Conservation (phyloP, 2,329 filamentous ascomycete genomes). For the Lasiodiplodia theobromae region DNA sequence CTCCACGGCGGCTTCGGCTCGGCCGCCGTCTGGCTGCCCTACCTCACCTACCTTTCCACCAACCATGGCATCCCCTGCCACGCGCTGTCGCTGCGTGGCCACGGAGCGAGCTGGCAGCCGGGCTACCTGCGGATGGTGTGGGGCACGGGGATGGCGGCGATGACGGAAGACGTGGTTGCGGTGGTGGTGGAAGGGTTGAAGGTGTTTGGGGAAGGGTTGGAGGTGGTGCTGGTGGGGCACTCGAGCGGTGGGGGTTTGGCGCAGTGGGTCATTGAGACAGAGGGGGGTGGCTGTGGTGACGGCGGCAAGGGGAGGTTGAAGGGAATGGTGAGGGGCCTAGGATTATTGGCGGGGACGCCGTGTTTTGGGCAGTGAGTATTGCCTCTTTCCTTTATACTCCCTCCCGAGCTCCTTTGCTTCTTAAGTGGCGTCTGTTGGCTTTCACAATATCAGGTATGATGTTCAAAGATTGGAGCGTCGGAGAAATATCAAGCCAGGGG, state of each 20-base stretch:
- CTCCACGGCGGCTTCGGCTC: constrained; percentile 63
- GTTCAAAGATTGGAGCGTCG: neutral
- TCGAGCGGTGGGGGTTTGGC: constrained; percentile 60
- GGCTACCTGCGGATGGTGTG: constrained; percentile 59
- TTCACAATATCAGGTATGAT: neutral
- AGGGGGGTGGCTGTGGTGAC: constrained; percentile 31
- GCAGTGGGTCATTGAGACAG: constrained; percentile 56
- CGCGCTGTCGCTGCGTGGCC: constrained; percentile 61
- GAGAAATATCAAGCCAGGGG: neutral
- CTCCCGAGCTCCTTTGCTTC: neutral
- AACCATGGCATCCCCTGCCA: constrained; percentile 57
- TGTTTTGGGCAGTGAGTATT: constrained; percentile 57
- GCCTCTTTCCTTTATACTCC: neutral
- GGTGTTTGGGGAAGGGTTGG: constrained; percentile 34
- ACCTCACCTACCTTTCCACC: constrained; percentile 58
- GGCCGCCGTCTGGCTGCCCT: constrained; percentile 61
- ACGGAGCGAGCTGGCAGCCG: constrained; percentile 61
- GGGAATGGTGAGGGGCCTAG: constrained; percentile 54
- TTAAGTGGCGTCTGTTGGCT: neutral
- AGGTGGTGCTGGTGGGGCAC: constrained; percentile 58
- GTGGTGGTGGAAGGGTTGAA: constrained; percentile 36
- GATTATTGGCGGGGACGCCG: constrained; percentile 57
- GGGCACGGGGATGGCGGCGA: constrained; percentile 50
- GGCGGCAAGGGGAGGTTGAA: constrained; percentile 29
- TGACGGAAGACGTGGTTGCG: constrained; percentile 54